These are phyloP conservation scores for Amanita bisporigera DNA, from an alignment of 1,284 basidiomycete genomes.

Conservation along the genomic window DNA sequence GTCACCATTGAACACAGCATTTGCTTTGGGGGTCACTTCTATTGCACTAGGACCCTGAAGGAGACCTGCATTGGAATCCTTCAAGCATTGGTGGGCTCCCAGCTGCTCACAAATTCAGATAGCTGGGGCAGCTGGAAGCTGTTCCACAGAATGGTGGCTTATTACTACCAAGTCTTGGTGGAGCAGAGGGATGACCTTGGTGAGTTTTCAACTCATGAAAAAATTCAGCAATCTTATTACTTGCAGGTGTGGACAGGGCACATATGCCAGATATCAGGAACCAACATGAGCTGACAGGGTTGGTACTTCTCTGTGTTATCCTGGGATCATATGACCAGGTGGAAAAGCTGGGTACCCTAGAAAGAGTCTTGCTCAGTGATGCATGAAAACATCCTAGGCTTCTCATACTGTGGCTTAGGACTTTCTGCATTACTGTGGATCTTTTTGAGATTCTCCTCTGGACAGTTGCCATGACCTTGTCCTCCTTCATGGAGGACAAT, in stretches of 20 bases:
- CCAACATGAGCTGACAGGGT: neutral
- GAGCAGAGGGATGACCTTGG: neutral
- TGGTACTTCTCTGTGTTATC: neutral
- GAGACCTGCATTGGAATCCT: neutral
- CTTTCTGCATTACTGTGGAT: neutral
- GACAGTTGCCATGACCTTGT: neutral
- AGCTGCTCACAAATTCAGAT: neutral
- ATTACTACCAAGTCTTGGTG: neutral
- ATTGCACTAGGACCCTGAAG: no score
- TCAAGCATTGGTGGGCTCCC: neutral
- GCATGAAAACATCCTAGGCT: neutral
- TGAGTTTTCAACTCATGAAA: neutral
- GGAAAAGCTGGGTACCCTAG: neutral
- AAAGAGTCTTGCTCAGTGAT: neutral
- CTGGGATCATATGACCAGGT: neutral
- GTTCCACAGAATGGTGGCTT: neutral
- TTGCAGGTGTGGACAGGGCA: neutral
- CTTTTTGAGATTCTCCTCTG: neutral
- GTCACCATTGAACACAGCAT: no score
- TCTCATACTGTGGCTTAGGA: neutral
- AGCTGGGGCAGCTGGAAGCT: neutral
- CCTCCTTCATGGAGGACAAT: neutral
- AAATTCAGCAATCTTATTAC: neutral
- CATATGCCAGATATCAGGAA: neutral
- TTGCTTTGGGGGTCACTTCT: no score